Conservation (phyloP, 1,284 basidiomycete species). For the Boletus semigastroideus region DNA sequence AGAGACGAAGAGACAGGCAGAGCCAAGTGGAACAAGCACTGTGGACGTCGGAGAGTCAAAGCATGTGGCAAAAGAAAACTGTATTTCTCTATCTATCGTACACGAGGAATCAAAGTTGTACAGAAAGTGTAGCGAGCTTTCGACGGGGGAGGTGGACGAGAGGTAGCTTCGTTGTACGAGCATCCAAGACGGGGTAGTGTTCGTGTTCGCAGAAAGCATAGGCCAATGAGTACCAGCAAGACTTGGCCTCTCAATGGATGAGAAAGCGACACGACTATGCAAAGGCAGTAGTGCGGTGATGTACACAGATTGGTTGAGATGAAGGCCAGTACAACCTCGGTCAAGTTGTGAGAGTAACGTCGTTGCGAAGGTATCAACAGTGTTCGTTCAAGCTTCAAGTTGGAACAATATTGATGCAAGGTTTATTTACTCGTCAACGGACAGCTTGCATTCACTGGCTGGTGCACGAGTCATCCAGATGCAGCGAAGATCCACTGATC, state of each 20-base stretch:
- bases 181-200: not conserved
- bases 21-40: constrained; percentile 28
- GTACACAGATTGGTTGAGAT: not conserved
- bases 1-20: constrained; percentile 25
- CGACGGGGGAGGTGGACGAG: not conserved
- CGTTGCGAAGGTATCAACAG: not conserved
- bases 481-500: not conserved
- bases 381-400: not conserved
- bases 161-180: not conserved
- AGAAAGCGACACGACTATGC: not conserved
- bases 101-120: constrained; percentile 26
- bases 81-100: constrained; percentile 38
- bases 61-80: constrained; percentile 48
- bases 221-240: not conserved
- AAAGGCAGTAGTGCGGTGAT: not conserved
- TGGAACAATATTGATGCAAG: not conserved
- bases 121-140: constrained; percentile 10
- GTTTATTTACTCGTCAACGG: no score
- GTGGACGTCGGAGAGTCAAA: constrained; percentile 59
- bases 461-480: not conserved
- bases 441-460: not conserved
- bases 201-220: not conserved
- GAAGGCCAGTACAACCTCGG: not conserved
- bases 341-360: not conserved
- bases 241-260: no score